Evolutionary conservation across 345 rosid genomes (phyloP).

Genomic region (Arabis alpina): DNA sequence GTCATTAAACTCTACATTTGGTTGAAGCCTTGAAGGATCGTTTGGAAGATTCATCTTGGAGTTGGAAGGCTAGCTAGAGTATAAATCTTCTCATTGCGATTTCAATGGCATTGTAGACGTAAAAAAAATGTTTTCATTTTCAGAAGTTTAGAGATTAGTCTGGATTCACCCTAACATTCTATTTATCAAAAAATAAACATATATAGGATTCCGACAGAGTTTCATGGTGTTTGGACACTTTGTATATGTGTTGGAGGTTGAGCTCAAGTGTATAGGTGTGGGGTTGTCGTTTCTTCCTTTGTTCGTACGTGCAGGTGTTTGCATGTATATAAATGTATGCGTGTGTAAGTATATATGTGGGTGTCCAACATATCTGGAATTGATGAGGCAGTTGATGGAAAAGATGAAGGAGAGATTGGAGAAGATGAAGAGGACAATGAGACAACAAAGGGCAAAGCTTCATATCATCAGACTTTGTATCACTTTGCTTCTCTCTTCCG

Average conservation of each 20-base stretch:
- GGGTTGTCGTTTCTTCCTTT: slow-evolving; percentile 34
- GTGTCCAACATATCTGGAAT: slow-evolving; percentile 27
- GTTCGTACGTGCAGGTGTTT: slow-evolving; percentile 35
- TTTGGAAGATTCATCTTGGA: too few species aligned
- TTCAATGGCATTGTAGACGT: too few species aligned
- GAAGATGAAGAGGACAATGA: slow-evolving; percentile 66
- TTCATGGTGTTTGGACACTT: slow-evolving; percentile 39
- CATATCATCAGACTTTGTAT: slow-evolving; percentile 64
- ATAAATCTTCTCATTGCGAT: too few species aligned
- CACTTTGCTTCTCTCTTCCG: slow-evolving; percentile 71
- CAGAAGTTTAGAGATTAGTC: too few species aligned
- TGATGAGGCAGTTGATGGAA: slow-evolving; percentile 36
- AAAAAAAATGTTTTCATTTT: too few species aligned
- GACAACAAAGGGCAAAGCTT: slow-evolving; percentile 67
- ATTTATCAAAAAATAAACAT: too few species aligned
- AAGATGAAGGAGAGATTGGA: slow-evolving; percentile 52
- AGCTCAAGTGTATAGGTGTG: slow-evolving; percentile 28
- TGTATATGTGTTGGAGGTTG: slow-evolving; percentile 37
- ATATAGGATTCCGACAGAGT: slow-evolving; percentile 36
- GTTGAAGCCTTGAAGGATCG: too few species aligned
- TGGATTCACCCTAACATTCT: too few species aligned
- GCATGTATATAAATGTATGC: slow-evolving; percentile 28
- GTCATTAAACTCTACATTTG: too few species aligned
- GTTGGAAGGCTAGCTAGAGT: too few species aligned
- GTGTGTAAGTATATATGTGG: slow-evolving; percentile 28